Percentiles rank a stretch among this genome's conserved stretches.
These are phyloP conservation scores for Primulina huaijiensis DNA, from an alignment of 257 asterid species.

Conservation along the genomic window DNA sequence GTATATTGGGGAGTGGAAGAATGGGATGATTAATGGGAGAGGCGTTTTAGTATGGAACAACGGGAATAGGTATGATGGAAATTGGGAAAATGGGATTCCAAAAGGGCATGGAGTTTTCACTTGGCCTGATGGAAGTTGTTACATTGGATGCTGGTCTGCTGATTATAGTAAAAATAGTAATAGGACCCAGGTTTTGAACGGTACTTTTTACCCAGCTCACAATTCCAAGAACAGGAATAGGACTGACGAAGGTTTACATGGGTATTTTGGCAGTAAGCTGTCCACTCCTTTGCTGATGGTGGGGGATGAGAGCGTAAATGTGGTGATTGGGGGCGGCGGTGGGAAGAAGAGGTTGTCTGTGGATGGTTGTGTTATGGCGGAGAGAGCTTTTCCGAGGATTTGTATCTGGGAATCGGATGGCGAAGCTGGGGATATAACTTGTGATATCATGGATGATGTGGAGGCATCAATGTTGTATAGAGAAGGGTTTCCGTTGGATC, in stretches of 20 bases:
- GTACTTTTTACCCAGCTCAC: constrained; percentile 69
- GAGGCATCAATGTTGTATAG: constrained; percentile 75
- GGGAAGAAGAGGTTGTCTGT: constrained; percentile 69
- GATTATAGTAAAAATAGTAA: constrained; percentile 34
- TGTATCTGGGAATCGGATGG: constrained; percentile 99
- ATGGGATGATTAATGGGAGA: constrained; percentile 74
- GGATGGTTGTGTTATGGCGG: constrained; percentile 46
- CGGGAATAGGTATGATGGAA: constrained; percentile 76
- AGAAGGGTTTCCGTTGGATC: constrained; percentile 50
- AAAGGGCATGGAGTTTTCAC: constrained; percentile 84
- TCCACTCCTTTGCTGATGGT: constrained; percentile 53
- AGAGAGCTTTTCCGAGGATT: constrained; percentile 69
- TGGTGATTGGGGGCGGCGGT: constrained; percentile 33
- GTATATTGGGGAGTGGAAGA: constrained; percentile 85
- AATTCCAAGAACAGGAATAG: constrained; percentile 29
- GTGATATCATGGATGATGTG: constrained; percentile 82
- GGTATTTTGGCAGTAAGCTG: constrained; percentile 36
- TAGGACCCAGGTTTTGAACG: constrained; percentile 49
- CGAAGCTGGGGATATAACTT: constrained; percentile 93
- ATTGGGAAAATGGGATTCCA: constrained; percentile 82
- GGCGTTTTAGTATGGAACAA: constrained; percentile 82
- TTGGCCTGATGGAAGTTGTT: constrained; percentile 92
- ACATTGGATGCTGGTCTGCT: constrained; percentile 66
- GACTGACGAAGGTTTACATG: constrained; percentile 34
- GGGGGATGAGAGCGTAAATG: constrained; percentile 33